These are phyloP conservation scores for Colletotrichum orbiculare DNA, from an alignment of 2,329 filamentous ascomycete genomes.

Conservation along the genomic window DNA sequence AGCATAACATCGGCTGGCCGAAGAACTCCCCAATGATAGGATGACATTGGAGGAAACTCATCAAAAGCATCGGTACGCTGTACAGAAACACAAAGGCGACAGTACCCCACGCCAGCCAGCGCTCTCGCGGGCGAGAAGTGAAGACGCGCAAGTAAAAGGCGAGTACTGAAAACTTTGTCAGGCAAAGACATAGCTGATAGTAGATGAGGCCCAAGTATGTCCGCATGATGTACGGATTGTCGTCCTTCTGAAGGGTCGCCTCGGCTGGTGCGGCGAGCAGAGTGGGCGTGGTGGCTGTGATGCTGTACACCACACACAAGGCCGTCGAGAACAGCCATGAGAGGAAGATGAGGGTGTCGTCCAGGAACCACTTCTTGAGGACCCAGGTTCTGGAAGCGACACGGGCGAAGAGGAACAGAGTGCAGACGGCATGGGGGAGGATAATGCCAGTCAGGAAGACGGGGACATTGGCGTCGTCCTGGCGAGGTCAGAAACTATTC, in stretches of 20 bases:
- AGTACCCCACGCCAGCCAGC: conserved; percentile 46
- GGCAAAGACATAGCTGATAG: conserved; percentile 50
- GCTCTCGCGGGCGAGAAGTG: conserved; percentile 45
- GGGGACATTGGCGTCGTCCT: conserved; percentile 38
- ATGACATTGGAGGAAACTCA: conserved; percentile 56
- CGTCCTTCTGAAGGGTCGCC: conserved; percentile 21
- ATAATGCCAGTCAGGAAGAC: conserved; percentile 46
- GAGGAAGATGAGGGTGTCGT: conserved; percentile 47
- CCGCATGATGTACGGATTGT: conserved; percentile 43
- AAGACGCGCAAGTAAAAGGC: conserved; percentile 53
- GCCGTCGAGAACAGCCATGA: conserved; percentile 47
- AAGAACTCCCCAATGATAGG: conserved; percentile 50
- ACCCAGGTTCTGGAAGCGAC: conserved; percentile 43
- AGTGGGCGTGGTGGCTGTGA: conserved; percentile 41
- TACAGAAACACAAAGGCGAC: conserved; percentile 48
- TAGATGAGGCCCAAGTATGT: conserved; percentile 49
- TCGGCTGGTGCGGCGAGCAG: conserved; percentile 35
- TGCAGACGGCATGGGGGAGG: conserved; percentile 47
- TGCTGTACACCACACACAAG: conserved; percentile 46
- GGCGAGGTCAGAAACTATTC: background rate
- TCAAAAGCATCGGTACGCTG: conserved; percentile 48
- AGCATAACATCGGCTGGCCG: conserved; percentile 49
- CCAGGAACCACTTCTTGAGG: conserved; percentile 47
- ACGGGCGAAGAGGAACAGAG: conserved; percentile 44
- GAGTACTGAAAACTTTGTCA: conserved; percentile 54